These are phyloP conservation scores for Xanthoconium purpureum DNA, from an alignment of 768 basidiomycete species.

Conservation along the genomic window DNA sequence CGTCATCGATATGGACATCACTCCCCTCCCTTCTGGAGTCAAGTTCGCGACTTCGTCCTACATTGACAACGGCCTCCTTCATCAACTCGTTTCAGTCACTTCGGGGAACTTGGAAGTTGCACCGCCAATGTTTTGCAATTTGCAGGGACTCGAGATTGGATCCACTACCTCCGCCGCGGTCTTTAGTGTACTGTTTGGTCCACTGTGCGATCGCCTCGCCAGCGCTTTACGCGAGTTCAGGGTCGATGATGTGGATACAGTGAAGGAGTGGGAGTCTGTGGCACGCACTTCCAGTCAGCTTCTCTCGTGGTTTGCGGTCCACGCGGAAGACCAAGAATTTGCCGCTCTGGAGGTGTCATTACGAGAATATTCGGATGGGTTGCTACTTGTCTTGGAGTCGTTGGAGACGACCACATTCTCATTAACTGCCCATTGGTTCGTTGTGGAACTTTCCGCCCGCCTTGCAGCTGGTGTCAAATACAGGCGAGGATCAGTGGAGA, in stretches of 20 bases:
- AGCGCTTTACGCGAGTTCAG: slow-evolving; percentile 37
- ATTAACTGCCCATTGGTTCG: slow-evolving; percentile 59
- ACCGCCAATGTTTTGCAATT: slow-evolving; percentile 30
- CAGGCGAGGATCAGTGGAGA: slow-evolving; percentile 27
- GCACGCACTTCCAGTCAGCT: slow-evolving; percentile 43
- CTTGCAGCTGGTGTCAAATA: slow-evolving; percentile 27
- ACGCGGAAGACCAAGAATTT: slow-evolving; percentile 34
- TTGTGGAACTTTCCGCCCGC: slow-evolving; percentile 54
- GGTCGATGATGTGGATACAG: slow-evolving; percentile 17
- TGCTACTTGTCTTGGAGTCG: slow-evolving; percentile 40
- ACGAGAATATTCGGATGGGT: slow-evolving; percentile 35
- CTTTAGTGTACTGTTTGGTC: slow-evolving; percentile 46
- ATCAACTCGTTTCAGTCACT: slow-evolving; percentile 49
- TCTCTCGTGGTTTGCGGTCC: slow-evolving; percentile 43
- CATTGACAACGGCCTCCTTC: slow-evolving; percentile 57
- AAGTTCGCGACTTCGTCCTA: slow-evolving; percentile 52
- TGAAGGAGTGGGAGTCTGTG: slow-evolving; percentile 39
- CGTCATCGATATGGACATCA: slow-evolving; percentile 51
- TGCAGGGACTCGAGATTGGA: slow-evolving; percentile 44
- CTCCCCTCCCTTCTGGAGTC: slow-evolving; percentile 47
- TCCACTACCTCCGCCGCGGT: slow-evolving; percentile 40
- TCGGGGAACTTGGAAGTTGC: slow-evolving; percentile 25
- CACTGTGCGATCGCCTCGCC: slow-evolving; percentile 44
- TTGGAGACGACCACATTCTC: slow-evolving; percentile 34
- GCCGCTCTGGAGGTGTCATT: slow-evolving; percentile 32